Conservation (phyloP, 78 protist species). For the Dictyostelium intermedium region DNA sequence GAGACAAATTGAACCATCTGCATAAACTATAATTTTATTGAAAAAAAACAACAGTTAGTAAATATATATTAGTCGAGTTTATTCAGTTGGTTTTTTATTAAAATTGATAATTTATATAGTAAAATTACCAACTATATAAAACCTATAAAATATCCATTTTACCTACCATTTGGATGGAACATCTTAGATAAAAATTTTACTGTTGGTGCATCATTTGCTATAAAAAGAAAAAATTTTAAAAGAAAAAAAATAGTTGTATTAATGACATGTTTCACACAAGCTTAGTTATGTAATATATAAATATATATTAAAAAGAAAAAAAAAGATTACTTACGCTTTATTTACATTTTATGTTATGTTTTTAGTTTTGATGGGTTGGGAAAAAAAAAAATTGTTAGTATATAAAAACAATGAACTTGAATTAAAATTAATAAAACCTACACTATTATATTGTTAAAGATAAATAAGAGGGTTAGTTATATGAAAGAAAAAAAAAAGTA, state of each 20-base stretch:
- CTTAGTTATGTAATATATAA: too few relatives aligned
- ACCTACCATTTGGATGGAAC: conserved; percentile 98
- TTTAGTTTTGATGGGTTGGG: too few relatives aligned
- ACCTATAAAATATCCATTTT: not conserved
- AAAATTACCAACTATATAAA: not conserved
- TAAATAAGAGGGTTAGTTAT: not conserved
- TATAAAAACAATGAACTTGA: not conserved
- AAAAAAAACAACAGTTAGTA: not conserved
- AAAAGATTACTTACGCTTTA: not conserved
- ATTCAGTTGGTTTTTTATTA: not conserved
- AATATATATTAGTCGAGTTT: not conserved
- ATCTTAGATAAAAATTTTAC: conserved; percentile 97
- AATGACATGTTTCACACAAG: too few relatives aligned
- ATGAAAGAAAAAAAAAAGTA: not conserved
- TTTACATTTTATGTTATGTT: not conserved
- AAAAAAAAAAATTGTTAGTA: not conserved
- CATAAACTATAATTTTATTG: conserved; percentile 89
- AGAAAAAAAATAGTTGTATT: not conserved
- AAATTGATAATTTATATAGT: not conserved
- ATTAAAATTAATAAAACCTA: not conserved
- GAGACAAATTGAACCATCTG: conserved; percentile 99
- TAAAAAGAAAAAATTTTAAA: not conserved
- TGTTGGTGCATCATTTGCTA: conserved; percentile 98
- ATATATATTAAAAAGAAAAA: too few relatives aligned
- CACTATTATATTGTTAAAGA: not conserved